These are phyloP conservation scores for Colletotrichum destructivum DNA, from an alignment of 2,329 filamentous ascomycete species.

Conservation along the genomic window DNA sequence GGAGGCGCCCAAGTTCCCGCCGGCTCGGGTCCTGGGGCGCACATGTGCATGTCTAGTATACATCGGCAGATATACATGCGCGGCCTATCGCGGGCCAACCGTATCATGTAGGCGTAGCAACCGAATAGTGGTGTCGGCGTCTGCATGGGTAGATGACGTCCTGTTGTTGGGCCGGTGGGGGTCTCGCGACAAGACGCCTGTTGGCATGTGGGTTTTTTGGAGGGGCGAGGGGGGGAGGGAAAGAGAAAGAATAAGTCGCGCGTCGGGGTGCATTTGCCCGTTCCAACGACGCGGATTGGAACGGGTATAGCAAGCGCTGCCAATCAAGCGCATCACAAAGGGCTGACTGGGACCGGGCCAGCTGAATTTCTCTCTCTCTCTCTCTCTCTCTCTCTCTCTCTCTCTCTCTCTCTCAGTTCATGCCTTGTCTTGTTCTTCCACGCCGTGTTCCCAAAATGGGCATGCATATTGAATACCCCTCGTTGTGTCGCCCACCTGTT, in stretches of 20 bases:
- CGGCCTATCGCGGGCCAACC: not conserved
- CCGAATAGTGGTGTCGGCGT: not conserved
- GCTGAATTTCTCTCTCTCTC: conserved; percentile 10
- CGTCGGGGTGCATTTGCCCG: conserved; percentile 37
- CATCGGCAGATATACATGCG: not conserved
- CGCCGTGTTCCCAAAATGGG: too few species aligned
- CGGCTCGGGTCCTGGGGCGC: conserved; percentile 12
- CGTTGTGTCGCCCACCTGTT: not conserved
- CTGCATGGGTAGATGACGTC: conserved; percentile 7
- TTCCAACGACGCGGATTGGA: conserved; percentile 35
- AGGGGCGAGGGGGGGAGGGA: not conserved
- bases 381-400: not conserved
- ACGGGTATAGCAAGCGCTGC: conserved; percentile 36
- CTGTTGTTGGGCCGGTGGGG: conserved; percentile 27
- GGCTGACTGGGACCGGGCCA: conserved; percentile 19
- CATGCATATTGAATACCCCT: too few species aligned
- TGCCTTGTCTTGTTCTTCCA: too few species aligned
- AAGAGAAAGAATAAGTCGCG: conserved; percentile 8
- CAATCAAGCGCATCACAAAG: conserved; percentile 26
- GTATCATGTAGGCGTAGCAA: not conserved
- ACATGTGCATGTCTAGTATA: not conserved
- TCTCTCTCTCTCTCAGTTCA: not conserved
- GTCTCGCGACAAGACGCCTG: not conserved
- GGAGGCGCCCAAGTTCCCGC: conserved; percentile 17
- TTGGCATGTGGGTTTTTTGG: not conserved